Evolutionary conservation across 257 asterid species (phyloP), one percentile per base, ranked within the genome.

Genomic region (Jacaranda mimosifolia): DNA sequence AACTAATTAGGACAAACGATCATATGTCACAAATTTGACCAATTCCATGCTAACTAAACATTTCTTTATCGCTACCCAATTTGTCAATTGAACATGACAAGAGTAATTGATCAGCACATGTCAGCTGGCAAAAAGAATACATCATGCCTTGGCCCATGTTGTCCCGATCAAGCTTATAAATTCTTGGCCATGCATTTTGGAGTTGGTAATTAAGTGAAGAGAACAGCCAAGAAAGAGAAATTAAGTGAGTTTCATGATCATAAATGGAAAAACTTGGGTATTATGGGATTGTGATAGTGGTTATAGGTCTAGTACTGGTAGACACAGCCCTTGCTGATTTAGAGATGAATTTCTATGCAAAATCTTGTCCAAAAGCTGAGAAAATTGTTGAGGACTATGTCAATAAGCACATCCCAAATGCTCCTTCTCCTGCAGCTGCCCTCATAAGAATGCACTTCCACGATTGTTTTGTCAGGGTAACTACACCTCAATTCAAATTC

Each of bases 361-460:
- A 84, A 26, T 69, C 73, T 8, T 88, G 92, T 52, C 90, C 92
- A 39, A 78, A 79, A 10, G 89, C 90, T 19, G 90, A 88, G 81
- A 63, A 81, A n/a, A 88, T 88, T 59, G 86, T 86, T 19, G 59
- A 78, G 26, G 86, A 79, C 56, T 80, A 40, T 80, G 87, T 84
- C 63, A 60, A 70, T 32, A 7, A 77, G 63, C 82, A 81, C 65
- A 87, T 84, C 49, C 86, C 87, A n/a, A 80, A 78, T 70, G 87
- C 87, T 74, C 90, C 89, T 65, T 73, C 78, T 17, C 83, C 83
- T 67, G 87, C 90, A 32, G 90, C 92, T 2, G 64, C 89, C 19
- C 52, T 88, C 12, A 63, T 83, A 14, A 71, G 86, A 40, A 72
- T 83, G 81, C 86, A 83, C 42, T 83, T 75, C 63, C 86, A 83